Evolutionary conservation across 1,284 basidiomycete genomes (phyloP).

Genomic region (Tilletiaria anomala): DNA sequence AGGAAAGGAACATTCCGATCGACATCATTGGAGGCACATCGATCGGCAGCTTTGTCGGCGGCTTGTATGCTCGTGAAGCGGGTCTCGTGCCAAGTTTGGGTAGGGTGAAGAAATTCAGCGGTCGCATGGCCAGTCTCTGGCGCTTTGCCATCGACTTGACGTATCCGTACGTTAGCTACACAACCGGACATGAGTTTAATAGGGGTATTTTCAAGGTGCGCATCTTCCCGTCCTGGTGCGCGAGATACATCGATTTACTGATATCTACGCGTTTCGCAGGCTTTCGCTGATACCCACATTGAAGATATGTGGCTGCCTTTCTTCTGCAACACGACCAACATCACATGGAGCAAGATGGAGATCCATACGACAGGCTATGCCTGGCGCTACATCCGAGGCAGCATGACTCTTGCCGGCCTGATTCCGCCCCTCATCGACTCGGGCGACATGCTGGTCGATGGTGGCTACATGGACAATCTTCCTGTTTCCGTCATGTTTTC

Average conservation of each 20-base stretch:
- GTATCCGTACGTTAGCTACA: conserved; percentile 93
- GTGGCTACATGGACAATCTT: conserved; percentile 20
- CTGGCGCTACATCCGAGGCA: conserved; percentile 58
- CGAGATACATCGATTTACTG: too few species aligned
- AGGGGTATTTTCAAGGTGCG: conserved; percentile 14
- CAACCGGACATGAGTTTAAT: conserved; percentile 54
- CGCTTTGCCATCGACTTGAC: conserved; percentile 86
- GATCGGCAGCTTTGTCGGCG: conserved; percentile 81
- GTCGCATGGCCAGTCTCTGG: conserved; percentile 85
- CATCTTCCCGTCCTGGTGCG: neutral
- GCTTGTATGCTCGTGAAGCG: conserved; percentile 83
- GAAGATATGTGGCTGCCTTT: conserved; percentile 99
- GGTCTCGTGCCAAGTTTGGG: conserved; percentile 74
- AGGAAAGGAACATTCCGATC: conserved; percentile 81
- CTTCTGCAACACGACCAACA: conserved; percentile 98
- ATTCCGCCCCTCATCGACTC: conserved; percentile 89
- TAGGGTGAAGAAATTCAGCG: conserved; percentile 78
- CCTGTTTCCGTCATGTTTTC: conserved; percentile 79
- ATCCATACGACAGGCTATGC: conserved; percentile 84
- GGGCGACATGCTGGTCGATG: conserved; percentile 50
- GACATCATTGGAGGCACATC: conserved; percentile 70
- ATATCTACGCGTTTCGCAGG: conserved; percentile 40
- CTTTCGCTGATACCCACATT: conserved; percentile 85
- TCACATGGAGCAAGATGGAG: conserved; percentile 90
- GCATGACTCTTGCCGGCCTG: conserved; percentile 91